phyloP scores from a whole-genome alignment of 1,284 basidiomycete genomes.

The Paramarasmius palmivorus region DNA sequence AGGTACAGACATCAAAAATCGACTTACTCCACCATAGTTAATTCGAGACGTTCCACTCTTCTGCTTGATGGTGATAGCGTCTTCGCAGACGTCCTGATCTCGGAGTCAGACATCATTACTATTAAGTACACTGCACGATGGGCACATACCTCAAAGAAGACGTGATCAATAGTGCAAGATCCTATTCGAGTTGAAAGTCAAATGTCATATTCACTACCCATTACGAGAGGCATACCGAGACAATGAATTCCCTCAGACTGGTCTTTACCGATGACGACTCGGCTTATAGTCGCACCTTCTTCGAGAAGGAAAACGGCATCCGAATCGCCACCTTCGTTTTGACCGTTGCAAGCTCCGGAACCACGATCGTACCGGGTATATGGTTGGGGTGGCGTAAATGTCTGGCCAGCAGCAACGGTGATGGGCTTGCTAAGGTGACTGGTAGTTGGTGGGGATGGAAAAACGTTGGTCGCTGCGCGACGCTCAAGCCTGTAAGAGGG shows the following conservation, averaged over 20 bases:
- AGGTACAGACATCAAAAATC: not conserved
- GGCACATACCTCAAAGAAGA: conserved; percentile 33
- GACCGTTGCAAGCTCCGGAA: conserved; percentile 32
- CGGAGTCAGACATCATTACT: too few relatives aligned
- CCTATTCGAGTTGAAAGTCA: conserved; percentile 18
- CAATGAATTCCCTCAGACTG: conserved; percentile 44
- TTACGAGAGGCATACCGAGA: conserved; percentile 26
- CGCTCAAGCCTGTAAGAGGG: conserved; percentile 26
- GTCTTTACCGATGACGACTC: conserved; percentile 40
- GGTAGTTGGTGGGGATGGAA: conserved; percentile 38
- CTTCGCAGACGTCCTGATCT: conserved; percentile 46
- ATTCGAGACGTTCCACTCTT: conserved; percentile 34
- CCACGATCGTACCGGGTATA: conserved; percentile 38
- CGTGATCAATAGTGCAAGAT: conserved; percentile 38
- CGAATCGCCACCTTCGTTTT: conserved; percentile 34
- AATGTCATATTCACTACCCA: not conserved
- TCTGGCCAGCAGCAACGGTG: conserved; percentile 32
- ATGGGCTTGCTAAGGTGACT: conserved; percentile 35
- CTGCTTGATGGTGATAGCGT: conserved; percentile 42
- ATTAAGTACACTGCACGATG: not conserved
- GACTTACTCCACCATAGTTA: conserved; percentile 38
- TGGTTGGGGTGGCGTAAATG: conserved; percentile 33
- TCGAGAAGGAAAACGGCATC: conserved; percentile 41
- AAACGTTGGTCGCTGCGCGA: conserved; percentile 35
- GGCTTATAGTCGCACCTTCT: conserved; percentile 38